Evolutionary conservation across 2,329 filamentous ascomycete genomes (phyloP), one percentile per base, ranked within the genome.

Genomic region (Thelonectria discophora): DNA sequence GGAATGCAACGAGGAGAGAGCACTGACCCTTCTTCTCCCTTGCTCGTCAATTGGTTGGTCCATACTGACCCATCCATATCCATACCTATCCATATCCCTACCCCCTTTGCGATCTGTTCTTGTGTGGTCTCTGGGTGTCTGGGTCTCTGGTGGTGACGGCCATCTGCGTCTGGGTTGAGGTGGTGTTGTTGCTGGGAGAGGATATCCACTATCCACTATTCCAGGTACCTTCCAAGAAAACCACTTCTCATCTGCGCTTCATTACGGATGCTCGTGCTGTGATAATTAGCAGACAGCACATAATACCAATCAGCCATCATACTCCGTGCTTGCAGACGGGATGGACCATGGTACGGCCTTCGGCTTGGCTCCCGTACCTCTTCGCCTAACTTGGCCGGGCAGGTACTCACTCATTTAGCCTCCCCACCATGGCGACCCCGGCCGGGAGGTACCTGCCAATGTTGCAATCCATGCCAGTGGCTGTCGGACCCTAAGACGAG

Each of bases 31-130:
- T 20, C 30, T 30, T 40, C 18, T 17, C 9, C 12, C 39, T 18
- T 48, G 43, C 10, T 27, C 5, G 43, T 12, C 13, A 24, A 46
- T 21, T 37, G 45, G 51, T 55, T n/a, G n/a, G n/a, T n/a, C n/a
- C n/a, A n/a, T n/a, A 7, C 4, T 24, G 24, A 4, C 7, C 4
- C 7, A 7, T 24, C 24, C 24, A 24, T 24, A 7, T 24, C 24
- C 24, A 24, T 24, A 4, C 24, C 4, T 7, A 24, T 24, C 24
- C 24, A 24, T 24, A 24, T 7, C 24, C 24, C 24, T 24, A 24
- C 34, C 45, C 51, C 32, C 46, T 55, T n/a, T 37, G 58, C 40
- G 51, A 55, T 55, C 57, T 55, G 51, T 55, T 55, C 46, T n/a
- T 39, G 34, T n/a, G 20, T 45, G 39, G 49, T 21, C 47, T 34